Conservation (phyloP, 1,284 basidiomycete genomes). For the Agroathelia rolfsii region DNA sequence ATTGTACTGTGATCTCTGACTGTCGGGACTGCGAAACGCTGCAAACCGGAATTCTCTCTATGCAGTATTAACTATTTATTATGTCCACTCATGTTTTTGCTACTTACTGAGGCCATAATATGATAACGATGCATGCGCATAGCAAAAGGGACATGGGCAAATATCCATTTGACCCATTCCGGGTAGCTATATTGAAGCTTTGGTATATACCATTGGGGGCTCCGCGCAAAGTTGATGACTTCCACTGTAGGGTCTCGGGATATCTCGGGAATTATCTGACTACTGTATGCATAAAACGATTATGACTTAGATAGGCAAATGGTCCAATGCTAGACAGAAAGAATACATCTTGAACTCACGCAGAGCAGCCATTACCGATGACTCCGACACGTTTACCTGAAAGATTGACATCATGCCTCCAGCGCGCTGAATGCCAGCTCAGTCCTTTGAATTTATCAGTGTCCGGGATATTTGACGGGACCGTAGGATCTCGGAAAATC, state of each 20-base stretch:
- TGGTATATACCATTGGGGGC: constrained; percentile 38
- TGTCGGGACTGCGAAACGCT: constrained; percentile 28
- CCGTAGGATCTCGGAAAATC: constrained; percentile 34
- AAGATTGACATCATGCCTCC: constrained; percentile 45
- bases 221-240: constrained; percentile 44
- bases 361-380: constrained; percentile 59
- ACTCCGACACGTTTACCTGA: constrained; percentile 46
- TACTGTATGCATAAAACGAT: constrained; percentile 23
- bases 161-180: constrained; percentile 33
- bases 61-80: background rate
- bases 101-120: constrained; percentile 33
- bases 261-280: constrained; percentile 42
- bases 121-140: constrained; percentile 36
- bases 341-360: constrained; percentile 31
- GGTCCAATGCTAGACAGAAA: constrained; percentile 9
- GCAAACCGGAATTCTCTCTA: constrained; percentile 27
- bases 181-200: constrained; percentile 35
- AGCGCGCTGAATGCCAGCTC: constrained; percentile 45
- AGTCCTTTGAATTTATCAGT: constrained; percentile 38
- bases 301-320: constrained; percentile 6
- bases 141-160: constrained; percentile 35
- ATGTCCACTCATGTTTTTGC: constrained; percentile 3
- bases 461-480: constrained; percentile 33
- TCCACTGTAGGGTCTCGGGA: constrained; percentile 35
- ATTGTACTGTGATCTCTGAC: constrained; percentile 16